Conservation (phyloP, 208 protist genomes). For the Trypanosoma melophagium region DNA sequence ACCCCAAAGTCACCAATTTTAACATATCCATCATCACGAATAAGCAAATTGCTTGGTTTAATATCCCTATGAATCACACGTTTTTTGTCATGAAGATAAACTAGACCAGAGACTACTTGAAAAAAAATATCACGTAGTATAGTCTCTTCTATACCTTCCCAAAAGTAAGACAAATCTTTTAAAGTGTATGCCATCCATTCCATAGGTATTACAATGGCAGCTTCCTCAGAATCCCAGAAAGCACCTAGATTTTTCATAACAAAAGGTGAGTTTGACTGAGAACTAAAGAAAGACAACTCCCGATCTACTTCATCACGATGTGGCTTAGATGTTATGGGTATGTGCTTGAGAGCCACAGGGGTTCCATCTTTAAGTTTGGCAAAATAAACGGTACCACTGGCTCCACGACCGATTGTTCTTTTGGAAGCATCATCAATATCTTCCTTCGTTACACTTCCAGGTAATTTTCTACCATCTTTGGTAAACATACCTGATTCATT, state of each 20-base stretch:
- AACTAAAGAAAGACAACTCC: slow-evolving; percentile 83
- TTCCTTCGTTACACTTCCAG: slow-evolving; percentile 73
- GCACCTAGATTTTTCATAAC: slow-evolving; percentile 89
- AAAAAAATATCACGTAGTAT: slow-evolving; percentile 84
- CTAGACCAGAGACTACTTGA: slow-evolving; percentile 81
- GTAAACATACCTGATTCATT: slow-evolving; percentile 85
- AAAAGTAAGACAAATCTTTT: slow-evolving; percentile 79
- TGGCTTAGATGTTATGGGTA: slow-evolving; percentile 85
- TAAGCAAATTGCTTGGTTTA: slow-evolving; percentile 97
- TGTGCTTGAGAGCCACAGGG: slow-evolving; percentile 81
- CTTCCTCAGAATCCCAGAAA: slow-evolving; percentile 84
- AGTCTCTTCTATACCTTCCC: slow-evolving; percentile 77
- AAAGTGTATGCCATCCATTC: slow-evolving; percentile 91
- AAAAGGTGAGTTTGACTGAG: slow-evolving; percentile 68
- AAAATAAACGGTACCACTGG: slow-evolving; percentile 79
- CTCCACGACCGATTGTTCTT: slow-evolving; percentile 67
- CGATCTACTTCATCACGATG: slow-evolving; percentile 87
- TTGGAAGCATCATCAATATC: slow-evolving; percentile 72
- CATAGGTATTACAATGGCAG: slow-evolving; percentile 87
- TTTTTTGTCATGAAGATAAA: slow-evolving; percentile 85
- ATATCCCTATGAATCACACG: slow-evolving; percentile 95
- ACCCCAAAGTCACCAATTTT: slow-evolving; percentile 95
- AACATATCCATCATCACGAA: slow-evolving; percentile 88
- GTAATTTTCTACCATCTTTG: slow-evolving; percentile 73
- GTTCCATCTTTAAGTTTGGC: slow-evolving; percentile 68